Conservation (phyloP, 139 green algal genomes). For the Astrephomene gubernaculifera region DNA sequence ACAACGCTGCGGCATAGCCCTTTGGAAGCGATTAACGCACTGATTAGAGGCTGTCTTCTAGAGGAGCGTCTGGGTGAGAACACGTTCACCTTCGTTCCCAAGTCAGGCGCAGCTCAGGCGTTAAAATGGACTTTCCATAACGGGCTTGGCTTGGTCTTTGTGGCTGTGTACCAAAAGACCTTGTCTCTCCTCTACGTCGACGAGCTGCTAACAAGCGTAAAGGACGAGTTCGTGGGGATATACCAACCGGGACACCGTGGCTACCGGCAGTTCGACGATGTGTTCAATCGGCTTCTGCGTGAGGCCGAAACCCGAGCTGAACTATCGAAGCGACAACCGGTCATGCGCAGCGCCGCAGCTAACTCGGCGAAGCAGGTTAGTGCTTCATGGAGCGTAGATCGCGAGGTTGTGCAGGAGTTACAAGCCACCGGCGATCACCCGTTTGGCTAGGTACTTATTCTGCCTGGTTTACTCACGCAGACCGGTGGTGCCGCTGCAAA, state of each 20-base stretch:
- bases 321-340: slow-evolving; percentile 41
- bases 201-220: slow-evolving; percentile 79
- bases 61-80: slow-evolving; percentile 90
- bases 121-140: slow-evolving; percentile 98
- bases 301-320: slow-evolving; percentile 77
- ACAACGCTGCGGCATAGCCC: slow-evolving; percentile 53
- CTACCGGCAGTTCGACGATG: slow-evolving; percentile 61
- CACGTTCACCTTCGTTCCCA: slow-evolving; percentile 84
- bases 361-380: slow-evolving; percentile 10
- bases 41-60: slow-evolving; percentile 90
- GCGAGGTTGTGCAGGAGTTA: too few relatives aligned
- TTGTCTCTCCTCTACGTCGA: slow-evolving; percentile 94
- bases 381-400: too few relatives aligned
- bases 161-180: slow-evolving; percentile 95
- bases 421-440: background rate
- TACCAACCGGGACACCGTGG: slow-evolving; percentile 47
- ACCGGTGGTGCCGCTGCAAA: slow-evolving; percentile 9
- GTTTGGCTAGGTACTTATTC: background rate
- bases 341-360: slow-evolving; percentile 1
- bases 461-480: slow-evolving; percentile 5
- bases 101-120: slow-evolving; percentile 78
- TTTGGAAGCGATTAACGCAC: slow-evolving; percentile 80
- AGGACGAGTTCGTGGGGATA: slow-evolving; percentile 69
- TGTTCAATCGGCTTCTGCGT: slow-evolving; percentile 70
- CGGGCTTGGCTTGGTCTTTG: slow-evolving; percentile 95